phyloP scores from a whole-genome alignment of 2,329 filamentous ascomycete species.

The Whalleya microplaca region DNA sequence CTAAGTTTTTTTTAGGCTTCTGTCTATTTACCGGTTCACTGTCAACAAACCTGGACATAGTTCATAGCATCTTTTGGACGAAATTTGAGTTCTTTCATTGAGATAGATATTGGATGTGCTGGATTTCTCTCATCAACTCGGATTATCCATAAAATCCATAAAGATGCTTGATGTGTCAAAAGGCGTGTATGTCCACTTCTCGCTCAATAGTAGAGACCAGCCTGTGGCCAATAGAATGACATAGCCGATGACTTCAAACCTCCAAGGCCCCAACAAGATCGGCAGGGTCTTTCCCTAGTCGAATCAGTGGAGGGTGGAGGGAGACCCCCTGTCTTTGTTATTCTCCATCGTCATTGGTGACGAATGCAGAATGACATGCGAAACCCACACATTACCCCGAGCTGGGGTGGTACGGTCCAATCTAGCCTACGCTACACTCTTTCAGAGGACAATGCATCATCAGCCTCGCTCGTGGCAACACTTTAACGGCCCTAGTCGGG shows the following conservation, averaged over 20 bases:
- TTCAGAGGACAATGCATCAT: slow-evolving; percentile 34
- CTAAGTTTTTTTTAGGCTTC: background rate
- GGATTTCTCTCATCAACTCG: background rate
- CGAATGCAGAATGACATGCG: slow-evolving; percentile 31
- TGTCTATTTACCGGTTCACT: too few relatives aligned
- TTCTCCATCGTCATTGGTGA: slow-evolving; percentile 26
- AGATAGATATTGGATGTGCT: background rate
- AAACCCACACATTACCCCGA: slow-evolving; percentile 17
- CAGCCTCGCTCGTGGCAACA: slow-evolving; percentile 36
- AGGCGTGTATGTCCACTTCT: background rate
- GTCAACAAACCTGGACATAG: too few relatives aligned
- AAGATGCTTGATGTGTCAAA: background rate
- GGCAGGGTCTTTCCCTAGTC: slow-evolving; percentile 39
- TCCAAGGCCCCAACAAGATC: slow-evolving; percentile 29
- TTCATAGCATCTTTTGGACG: background rate
- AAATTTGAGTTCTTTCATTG: background rate
- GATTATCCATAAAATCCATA: background rate
- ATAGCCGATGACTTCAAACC: slow-evolving; percentile 38
- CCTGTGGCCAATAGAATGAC: slow-evolving; percentile 36
- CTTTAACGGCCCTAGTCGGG: slow-evolving; percentile 24
- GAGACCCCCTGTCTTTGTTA: slow-evolving; percentile 10
- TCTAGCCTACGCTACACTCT: slow-evolving; percentile 19
- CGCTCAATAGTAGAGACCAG: background rate
- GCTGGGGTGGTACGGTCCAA: slow-evolving; percentile 14
- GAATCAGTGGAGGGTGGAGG: slow-evolving; percentile 11